Conservation (phyloP, 495 filamentous ascomycete genomes). For the Podospora tetraspora region DNA sequence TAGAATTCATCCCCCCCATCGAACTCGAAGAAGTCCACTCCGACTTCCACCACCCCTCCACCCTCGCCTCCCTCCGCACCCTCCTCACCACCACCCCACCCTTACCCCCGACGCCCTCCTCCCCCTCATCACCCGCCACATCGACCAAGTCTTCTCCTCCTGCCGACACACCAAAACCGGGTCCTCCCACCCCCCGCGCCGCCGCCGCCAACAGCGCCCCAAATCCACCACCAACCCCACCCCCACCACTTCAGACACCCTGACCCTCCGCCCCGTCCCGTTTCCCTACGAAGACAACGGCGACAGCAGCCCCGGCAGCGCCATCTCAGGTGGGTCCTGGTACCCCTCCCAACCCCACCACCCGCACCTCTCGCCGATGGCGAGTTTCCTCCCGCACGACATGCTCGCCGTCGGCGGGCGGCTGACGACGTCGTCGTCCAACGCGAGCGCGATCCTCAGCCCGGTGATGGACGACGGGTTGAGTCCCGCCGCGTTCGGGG, state of each 20-base stretch:
- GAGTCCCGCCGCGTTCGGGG: neutral
- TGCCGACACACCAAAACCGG: neutral
- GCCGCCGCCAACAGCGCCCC: neutral
- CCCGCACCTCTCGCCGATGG: neutral
- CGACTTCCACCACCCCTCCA: conserved; percentile 13
- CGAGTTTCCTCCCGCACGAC: neutral
- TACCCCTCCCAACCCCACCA: neutral
- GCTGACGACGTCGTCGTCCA: neutral
- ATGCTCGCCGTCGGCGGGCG: neutral
- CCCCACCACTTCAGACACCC: neutral
- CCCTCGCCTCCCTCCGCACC: neutral
- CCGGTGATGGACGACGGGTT: neutral
- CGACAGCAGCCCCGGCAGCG: neutral
- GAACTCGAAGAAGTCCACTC: conserved; percentile 28
- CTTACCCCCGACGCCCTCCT: neutral
- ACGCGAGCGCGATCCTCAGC: neutral
- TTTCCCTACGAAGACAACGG: neutral
- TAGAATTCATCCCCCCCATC: conserved; percentile 28
- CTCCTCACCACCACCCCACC: neutral
- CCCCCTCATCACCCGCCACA: neutral
- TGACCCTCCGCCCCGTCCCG: neutral
- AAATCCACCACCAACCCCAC: neutral
- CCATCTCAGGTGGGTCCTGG: neutral
- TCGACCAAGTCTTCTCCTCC: neutral
- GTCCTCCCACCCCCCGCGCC: neutral